A percentile compares a stretch with the other conserved stretches of the same genome.
Evolutionary conservation across 768 basidiomycete species (phyloP).

Genomic region (Amanita muscaria): DNA sequence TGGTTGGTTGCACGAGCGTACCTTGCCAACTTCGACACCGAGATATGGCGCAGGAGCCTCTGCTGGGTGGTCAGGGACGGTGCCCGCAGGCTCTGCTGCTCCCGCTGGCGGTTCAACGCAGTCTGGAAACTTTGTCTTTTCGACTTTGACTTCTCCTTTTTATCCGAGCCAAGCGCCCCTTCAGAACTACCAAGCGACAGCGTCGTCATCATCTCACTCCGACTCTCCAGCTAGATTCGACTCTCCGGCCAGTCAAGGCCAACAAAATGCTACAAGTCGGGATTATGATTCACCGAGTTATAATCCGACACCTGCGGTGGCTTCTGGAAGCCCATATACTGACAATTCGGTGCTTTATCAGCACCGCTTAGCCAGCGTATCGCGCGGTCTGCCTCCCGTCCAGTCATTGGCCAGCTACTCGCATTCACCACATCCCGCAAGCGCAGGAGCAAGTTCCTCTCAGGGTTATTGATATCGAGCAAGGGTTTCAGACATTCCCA

Average conservation of each 20-base stretch:
- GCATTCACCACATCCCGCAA: slow-evolving; percentile 15
- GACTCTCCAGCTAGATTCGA: slow-evolving; percentile 22
- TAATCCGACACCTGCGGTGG: neutral
- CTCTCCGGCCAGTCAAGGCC: slow-evolving; percentile 8
- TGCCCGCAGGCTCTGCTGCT: neutral
- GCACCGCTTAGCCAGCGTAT: slow-evolving; percentile 14
- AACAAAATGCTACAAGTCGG: slow-evolving; percentile 1
- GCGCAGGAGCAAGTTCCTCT: slow-evolving; percentile 11
- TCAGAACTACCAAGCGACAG: slow-evolving; percentile 19
- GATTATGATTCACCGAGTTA: slow-evolving; percentile 3
- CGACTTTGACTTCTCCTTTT: slow-evolving; percentile 51
- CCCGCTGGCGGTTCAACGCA: neutral
- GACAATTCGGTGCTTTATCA: slow-evolving; percentile 18
- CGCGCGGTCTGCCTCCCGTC: slow-evolving; percentile 19
- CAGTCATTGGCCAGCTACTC: slow-evolving; percentile 20
- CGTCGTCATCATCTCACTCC: slow-evolving; percentile 17
- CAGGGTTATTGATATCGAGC: slow-evolving; percentile 6
- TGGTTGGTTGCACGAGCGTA: slow-evolving; percentile 6
- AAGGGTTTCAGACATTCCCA: neutral
- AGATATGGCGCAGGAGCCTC: neutral
- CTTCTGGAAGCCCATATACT: slow-evolving; percentile 4
- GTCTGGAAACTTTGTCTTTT: slow-evolving; percentile 26
- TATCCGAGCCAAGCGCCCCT: slow-evolving; percentile 33
- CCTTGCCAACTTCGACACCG: neutral
- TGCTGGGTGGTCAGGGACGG: slow-evolving; percentile 1